phyloP scores from a whole-genome alignment of 2,329 filamentous ascomycete genomes.

The Trichoderma sp. region DNA sequence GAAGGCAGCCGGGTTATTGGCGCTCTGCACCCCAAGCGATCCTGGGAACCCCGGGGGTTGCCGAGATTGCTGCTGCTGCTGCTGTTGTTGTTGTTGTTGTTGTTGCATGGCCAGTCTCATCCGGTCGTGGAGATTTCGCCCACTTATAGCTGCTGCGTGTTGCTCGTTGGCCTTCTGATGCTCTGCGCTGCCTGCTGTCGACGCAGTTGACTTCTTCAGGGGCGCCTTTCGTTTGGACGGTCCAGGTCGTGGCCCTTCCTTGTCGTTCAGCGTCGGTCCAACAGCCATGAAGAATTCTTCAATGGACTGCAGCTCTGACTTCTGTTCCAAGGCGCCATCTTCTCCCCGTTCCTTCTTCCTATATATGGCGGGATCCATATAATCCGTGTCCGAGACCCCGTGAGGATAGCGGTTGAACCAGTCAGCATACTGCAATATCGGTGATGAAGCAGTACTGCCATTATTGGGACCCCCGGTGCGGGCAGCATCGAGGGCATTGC shows the following conservation, averaged over 20 bases:
- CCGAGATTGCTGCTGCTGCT: conserved; percentile 13
- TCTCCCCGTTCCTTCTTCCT: conserved; percentile 73
- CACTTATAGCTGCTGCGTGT: neutral
- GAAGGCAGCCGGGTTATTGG: conserved; percentile 38
- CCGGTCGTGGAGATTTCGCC: neutral
- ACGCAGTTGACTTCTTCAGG: conserved; percentile 35
- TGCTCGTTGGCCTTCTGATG: conserved; percentile 6
- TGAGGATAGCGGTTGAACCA: conserved; percentile 97
- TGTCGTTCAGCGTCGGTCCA: conserved; percentile 57
- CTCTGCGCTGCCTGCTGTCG: conserved; percentile 3
- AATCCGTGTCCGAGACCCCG: conserved; percentile 80
- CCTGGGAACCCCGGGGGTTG: conserved; percentile 41
- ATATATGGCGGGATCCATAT: conserved; percentile 67
- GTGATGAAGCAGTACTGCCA: conserved; percentile 49
- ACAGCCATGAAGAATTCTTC: conserved; percentile 90
- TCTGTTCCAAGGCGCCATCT: conserved; percentile 86
- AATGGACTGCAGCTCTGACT: conserved; percentile 85
- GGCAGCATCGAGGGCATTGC: conserved; percentile 77
- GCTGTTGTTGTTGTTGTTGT: conserved; percentile 24
- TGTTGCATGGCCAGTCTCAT: conserved; percentile 21
- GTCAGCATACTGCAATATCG: conserved; percentile 91
- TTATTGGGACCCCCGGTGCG: conserved; percentile 58
- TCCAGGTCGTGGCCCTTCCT: conserved; percentile 25
- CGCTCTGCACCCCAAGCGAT: conserved; percentile 41
- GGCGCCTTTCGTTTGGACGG: conserved; percentile 36